Percentiles rank a stretch among this genome's conserved stretches.
phyloP scores from a whole-genome alignment of 2,329 filamentous ascomycete genomes.

The Nigrospora sphaerica region DNA sequence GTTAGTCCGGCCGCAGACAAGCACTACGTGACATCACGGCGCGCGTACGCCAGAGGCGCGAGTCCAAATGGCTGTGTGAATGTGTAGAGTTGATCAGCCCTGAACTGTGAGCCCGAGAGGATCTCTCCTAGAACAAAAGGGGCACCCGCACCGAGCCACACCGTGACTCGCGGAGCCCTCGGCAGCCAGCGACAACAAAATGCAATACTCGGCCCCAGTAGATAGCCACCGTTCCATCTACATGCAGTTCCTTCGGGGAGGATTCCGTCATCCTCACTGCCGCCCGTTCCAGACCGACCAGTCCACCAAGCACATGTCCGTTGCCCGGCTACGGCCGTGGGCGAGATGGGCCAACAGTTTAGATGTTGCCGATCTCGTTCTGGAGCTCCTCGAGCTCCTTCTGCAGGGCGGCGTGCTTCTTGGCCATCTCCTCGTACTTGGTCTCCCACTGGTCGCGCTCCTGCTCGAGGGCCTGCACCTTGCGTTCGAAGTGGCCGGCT shows the following conservation, averaged over 20 bases:
- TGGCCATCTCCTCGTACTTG: slow-evolving; percentile 96
- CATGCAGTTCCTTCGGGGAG: too few relatives aligned
- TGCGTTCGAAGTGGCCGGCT: slow-evolving; percentile 98
- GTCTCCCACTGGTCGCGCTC: slow-evolving; percentile 90
- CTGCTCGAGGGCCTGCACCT: slow-evolving; percentile 92
- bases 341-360: slow-evolving; percentile 15
- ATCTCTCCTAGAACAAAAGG: slow-evolving; percentile 3
- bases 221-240: not conserved
- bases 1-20: slow-evolving; percentile 3
- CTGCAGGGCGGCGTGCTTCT: slow-evolving; percentile 78
- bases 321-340: not conserved
- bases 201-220: slow-evolving; percentile 1
- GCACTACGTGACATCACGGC: not conserved
- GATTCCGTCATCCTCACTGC: not conserved
- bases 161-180: slow-evolving; percentile 1
- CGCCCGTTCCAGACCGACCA: not conserved
- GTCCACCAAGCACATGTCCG: not conserved
- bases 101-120: slow-evolving; percentile 1
- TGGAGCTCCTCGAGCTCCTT: slow-evolving; percentile 91
- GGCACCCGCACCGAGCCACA: not conserved
- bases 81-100: slow-evolving; percentile 1
- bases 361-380: slow-evolving; percentile 89
- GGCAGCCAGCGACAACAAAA: slow-evolving; percentile 2
- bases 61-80: too few relatives aligned
- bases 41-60: not conserved